phyloP scores from a whole-genome alignment of 2,329 filamentous ascomycete species.

The Sporothrix inflata region DNA sequence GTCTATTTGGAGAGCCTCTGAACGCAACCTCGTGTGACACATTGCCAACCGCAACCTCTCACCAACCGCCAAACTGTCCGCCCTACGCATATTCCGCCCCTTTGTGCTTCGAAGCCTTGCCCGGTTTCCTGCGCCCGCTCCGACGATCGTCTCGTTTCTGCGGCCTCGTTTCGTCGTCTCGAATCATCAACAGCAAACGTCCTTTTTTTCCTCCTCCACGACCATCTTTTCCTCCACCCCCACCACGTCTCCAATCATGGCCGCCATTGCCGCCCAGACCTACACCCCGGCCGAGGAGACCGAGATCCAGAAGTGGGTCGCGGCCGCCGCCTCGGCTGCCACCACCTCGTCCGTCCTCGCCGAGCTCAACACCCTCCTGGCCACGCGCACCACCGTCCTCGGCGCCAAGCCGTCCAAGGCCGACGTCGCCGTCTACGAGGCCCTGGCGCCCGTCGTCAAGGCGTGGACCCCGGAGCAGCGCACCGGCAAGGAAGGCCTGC shows the following conservation, averaged over 20 bases:
- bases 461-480: constrained; percentile 83
- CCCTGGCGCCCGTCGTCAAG: constrained; percentile 74
- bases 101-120: constrained; percentile 44
- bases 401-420: constrained; percentile 88
- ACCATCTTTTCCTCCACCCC: not conserved
- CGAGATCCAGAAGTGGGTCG: constrained; percentile 88
- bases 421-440: constrained; percentile 80
- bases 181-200: not conserved
- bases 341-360: constrained; percentile 61
- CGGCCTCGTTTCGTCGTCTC: not conserved
- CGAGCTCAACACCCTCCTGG: constrained; percentile 83
- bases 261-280: constrained; percentile 63
- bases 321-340: constrained; percentile 69
- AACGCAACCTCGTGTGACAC: constrained; percentile 11
- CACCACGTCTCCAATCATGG: constrained; percentile 54
- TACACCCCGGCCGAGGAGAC: constrained; percentile 81
- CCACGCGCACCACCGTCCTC: constrained; percentile 84
- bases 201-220: not conserved
- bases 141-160: constrained; percentile 32
- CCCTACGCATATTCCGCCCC: constrained; percentile 45
- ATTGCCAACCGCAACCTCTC: too few relatives aligned
- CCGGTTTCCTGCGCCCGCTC: constrained; percentile 26
- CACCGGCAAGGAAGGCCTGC: constrained; percentile 85
- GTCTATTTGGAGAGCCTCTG: not conserved
- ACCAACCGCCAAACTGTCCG: constrained; percentile 48